A percentile compares a stretch with the other conserved stretches of the same genome.
Conservation (phyloP, 768 basidiomycete species). For the Psilocybe cyanescens region DNA sequence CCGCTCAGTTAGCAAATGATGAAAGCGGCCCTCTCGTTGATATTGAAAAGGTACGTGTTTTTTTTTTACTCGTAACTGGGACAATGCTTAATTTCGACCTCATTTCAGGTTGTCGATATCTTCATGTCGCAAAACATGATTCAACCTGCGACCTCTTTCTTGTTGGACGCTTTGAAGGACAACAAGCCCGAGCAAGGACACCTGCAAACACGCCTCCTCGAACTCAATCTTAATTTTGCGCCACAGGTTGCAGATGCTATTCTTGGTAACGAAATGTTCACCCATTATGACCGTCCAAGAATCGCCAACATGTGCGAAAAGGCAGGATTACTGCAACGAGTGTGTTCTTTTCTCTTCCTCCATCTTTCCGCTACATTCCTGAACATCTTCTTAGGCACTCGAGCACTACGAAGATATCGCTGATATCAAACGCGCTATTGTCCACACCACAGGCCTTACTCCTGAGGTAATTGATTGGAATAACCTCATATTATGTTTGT, state of each 20-base stretch:
- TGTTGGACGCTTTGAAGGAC: conserved; percentile 96
- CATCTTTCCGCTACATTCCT: neutral
- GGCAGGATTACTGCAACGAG: conserved; percentile 92
- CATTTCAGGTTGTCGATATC: conserved; percentile 85
- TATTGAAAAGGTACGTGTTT: conserved; percentile 73
- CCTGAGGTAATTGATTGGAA: conserved; percentile 63
- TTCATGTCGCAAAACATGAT: conserved; percentile 99
- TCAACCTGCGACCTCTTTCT: conserved; percentile 97
- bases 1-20: conserved; percentile 92
- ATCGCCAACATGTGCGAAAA: conserved; percentile 99
- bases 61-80: neutral
- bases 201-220: conserved; percentile 93
- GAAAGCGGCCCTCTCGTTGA: conserved; percentile 93
- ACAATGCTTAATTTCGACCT: conserved; percentile 2
- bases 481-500: neutral
- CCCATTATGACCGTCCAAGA: conserved; percentile 93
- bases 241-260: conserved; percentile 99
- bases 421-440: conserved; percentile 99
- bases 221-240: conserved; percentile 97
- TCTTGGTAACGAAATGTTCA: conserved; percentile 98
- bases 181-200: conserved; percentile 97
- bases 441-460: conserved; percentile 85
- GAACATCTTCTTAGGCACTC: conserved; percentile 68
- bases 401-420: conserved; percentile 98
- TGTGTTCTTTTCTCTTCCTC: conserved; percentile 39